A percentile compares a stretch with the other conserved stretches of the same genome.
Evolutionary conservation across 495 filamentous ascomycete species (phyloP).

Genomic region (Chaetomidium leptoderma): DNA sequence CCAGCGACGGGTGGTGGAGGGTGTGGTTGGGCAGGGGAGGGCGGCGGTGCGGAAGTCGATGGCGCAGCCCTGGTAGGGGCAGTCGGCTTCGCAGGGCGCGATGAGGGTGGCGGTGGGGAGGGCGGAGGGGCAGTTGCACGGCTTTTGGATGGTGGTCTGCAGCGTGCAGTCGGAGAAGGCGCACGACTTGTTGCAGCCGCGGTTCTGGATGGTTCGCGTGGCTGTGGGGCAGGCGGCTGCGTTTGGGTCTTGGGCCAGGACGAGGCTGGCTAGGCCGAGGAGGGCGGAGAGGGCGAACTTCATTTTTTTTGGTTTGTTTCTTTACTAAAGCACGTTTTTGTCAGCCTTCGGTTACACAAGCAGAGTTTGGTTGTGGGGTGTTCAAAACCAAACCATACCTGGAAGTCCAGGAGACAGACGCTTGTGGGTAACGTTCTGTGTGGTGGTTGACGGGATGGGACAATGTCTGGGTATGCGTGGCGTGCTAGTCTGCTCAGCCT

Average conservation of each 20-base stretch:
- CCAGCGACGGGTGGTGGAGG: conserved; percentile 7
- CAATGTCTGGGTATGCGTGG: background rate
- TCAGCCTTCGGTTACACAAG: too few relatives aligned
- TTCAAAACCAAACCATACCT: conserved; percentile 3
- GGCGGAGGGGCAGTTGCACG: conserved; percentile 29
- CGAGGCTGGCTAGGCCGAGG: conserved; percentile 26
- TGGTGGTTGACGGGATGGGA: background rate
- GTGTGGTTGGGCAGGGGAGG: conserved; percentile 23
- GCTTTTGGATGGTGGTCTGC: conserved; percentile 26
- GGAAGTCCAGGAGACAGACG: background rate
- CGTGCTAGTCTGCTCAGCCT: background rate
- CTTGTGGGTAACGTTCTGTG: background rate
- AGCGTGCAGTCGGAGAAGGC: conserved; percentile 26
- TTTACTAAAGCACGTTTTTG: too few relatives aligned
- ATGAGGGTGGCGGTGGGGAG: conserved; percentile 33
- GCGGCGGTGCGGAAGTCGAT: conserved; percentile 27
- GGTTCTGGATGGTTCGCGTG: conserved; percentile 27
- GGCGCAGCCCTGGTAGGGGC: conserved; percentile 31
- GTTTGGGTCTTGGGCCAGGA: conserved; percentile 15
- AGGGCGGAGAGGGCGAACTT: conserved; percentile 20
- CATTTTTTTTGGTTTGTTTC: too few relatives aligned
- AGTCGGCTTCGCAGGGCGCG: conserved; percentile 31
- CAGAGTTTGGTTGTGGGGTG: background rate
- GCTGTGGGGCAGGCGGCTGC: conserved; percentile 30
- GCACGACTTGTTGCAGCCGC: conserved; percentile 26